These are phyloP conservation scores for Tardiomyces depauwii DNA, from an alignment of 1,139 yeast genomes.

Conservation along the genomic window DNA sequence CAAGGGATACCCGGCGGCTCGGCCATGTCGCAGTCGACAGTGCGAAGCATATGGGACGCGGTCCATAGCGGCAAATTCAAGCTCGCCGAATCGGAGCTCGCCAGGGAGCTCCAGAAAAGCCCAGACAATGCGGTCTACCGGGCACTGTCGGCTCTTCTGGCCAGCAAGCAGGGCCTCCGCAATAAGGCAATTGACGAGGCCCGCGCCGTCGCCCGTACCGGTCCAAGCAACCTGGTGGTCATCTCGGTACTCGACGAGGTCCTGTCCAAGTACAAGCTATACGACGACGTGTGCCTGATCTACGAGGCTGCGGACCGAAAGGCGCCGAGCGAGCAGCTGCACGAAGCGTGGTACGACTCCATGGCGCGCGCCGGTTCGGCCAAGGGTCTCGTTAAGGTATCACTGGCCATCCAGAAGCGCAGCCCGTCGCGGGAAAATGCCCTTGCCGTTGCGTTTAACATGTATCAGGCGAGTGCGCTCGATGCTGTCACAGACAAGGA, in stretches of 20 bases:
- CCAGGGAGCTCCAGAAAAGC: conserved; percentile 38
- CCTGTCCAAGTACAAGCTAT: conserved; percentile 7
- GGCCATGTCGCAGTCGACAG: background rate
- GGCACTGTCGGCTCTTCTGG: conserved; percentile 38
- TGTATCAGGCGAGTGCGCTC: conserved; percentile 19
- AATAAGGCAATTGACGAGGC: conserved; percentile 36
- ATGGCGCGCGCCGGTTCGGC: conserved; percentile 21
- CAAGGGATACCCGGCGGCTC: no score
- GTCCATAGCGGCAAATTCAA: conserved; percentile 44
- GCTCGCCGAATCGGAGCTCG: conserved; percentile 41
- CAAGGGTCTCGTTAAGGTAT: conserved; percentile 25
- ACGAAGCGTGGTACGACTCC: conserved; percentile 22
- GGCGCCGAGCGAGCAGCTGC: conserved; percentile 24
- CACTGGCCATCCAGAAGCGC: conserved; percentile 22
- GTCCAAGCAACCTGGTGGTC: conserved; percentile 46
- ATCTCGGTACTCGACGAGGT: conserved; percentile 31
- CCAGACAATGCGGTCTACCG: conserved; percentile 45
- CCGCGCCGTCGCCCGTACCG: conserved; percentile 30
- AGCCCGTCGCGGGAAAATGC: conserved; percentile 28
- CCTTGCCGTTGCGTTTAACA: conserved; percentile 34
- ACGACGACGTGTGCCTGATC: conserved; percentile 24
- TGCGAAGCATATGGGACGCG: conserved; percentile 25
- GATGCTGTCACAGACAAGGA: conserved; percentile 29
- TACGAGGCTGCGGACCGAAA: conserved; percentile 36
- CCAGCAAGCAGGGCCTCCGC: conserved; percentile 33